phyloP scores from a whole-genome alignment of 495 filamentous ascomycete genomes.

The Cladorrhinum samala region DNA sequence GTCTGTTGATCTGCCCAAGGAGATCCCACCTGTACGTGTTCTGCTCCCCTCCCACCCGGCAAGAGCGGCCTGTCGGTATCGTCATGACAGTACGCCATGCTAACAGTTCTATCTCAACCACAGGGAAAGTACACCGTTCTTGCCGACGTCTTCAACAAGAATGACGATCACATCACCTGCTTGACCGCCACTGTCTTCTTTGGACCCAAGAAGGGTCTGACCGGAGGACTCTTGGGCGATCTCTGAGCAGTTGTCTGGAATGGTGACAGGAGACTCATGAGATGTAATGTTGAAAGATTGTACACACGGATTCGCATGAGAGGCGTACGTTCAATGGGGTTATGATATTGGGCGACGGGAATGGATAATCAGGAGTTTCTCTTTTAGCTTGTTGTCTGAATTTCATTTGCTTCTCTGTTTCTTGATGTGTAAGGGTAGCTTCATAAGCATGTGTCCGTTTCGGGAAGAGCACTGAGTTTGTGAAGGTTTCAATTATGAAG shows the following conservation, averaged over 20 bases:
- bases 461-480: not conserved
- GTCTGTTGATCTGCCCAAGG: slow-evolving; percentile 73
- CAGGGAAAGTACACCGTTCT: slow-evolving; percentile 86
- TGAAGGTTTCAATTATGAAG: not conserved
- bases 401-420: not conserved
- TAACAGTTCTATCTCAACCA: no score
- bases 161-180: slow-evolving; percentile 71
- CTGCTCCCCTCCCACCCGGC: not conserved
- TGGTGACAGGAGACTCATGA: no score
- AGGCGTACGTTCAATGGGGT: not conserved
- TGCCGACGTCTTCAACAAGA: slow-evolving; percentile 72
- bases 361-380: not conserved
- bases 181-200: slow-evolving; percentile 64
- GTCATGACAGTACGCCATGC: no score
- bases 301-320: no score
- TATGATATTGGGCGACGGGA: not conserved
- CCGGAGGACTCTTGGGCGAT: slow-evolving; percentile 16
- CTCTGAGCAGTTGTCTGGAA: slow-evolving; percentile 14
- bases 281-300: no score
- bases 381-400: not conserved
- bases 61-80: no score
- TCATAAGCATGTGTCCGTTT: no score
- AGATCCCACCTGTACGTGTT: slow-evolving; percentile 78
- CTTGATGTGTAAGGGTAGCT: no score
- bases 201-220: slow-evolving; percentile 17